phyloP scores from a whole-genome alignment of 805 yeast genomes.

The Starmera dryadoides region DNA sequence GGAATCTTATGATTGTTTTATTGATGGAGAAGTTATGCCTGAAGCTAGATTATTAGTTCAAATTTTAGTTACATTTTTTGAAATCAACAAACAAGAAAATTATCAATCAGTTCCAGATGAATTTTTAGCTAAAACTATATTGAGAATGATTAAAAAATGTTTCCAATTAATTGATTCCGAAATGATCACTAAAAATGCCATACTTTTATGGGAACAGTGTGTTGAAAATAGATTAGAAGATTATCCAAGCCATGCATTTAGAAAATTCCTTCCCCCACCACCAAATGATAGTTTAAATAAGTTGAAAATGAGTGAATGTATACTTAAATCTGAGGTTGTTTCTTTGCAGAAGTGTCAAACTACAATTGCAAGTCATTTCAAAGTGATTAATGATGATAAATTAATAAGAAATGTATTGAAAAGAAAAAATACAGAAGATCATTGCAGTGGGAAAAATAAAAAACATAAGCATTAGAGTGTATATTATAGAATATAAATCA shows the following conservation, averaged over 20 bases:
- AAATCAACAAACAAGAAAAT: slow-evolving; percentile 11
- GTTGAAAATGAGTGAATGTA: slow-evolving; percentile 43
- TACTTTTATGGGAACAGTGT: slow-evolving; percentile 20
- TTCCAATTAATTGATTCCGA: slow-evolving; percentile 47
- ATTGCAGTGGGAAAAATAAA: too few relatives aligned
- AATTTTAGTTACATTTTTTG: slow-evolving; percentile 34
- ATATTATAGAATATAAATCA: not conserved
- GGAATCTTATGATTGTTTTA: slow-evolving; percentile 58
- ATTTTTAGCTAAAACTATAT: slow-evolving; percentile 25
- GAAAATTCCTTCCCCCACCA: slow-evolving; percentile 16
- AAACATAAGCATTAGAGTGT: not conserved
- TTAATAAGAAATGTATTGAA: slow-evolving; percentile 52
- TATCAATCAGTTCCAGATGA: slow-evolving; percentile 12
- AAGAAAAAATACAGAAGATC: slow-evolving; percentile 23
- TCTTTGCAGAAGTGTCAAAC: slow-evolving; percentile 36
- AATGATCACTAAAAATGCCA: slow-evolving; percentile 34
- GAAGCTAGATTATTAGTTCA: slow-evolving; percentile 52
- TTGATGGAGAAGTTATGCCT: slow-evolving; percentile 48
- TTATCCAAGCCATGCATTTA: slow-evolving; percentile 38
- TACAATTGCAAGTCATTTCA: slow-evolving; percentile 23
- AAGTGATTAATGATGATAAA: slow-evolving; percentile 51
- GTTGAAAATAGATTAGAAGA: slow-evolving; percentile 26
- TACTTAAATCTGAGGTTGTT: slow-evolving; percentile 47
- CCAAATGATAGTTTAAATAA: slow-evolving; percentile 10
- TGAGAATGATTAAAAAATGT: slow-evolving; percentile 50